phyloP scores from a whole-genome alignment of 805 yeast species.

The Zygosaccharomyces gambellarensis region DNA sequence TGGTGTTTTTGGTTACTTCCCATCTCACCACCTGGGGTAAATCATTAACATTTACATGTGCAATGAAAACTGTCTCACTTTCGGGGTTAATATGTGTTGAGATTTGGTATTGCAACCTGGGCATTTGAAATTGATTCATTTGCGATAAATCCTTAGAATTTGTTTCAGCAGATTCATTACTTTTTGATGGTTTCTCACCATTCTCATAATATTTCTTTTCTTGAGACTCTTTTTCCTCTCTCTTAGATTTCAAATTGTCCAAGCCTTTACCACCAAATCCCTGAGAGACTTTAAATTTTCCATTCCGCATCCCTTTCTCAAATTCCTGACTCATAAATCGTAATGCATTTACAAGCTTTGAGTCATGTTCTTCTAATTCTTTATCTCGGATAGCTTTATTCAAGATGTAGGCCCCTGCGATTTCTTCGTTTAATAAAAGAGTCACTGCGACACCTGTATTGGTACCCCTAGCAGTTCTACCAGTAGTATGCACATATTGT shows the following conservation, averaged over 20 bases:
- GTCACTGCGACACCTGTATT: conserved; percentile 71
- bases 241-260: conserved; percentile 60
- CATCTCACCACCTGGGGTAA: conserved; percentile 77
- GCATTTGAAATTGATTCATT: conserved; percentile 21
- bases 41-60: conserved; percentile 75
- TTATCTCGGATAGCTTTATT: conserved; percentile 45
- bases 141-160: conserved; percentile 13
- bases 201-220: conserved; percentile 18
- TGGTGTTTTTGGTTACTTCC: conserved; percentile 67
- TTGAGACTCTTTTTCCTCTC: conserved; percentile 24
- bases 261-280: conserved; percentile 96
- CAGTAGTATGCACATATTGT: conserved; percentile 93
- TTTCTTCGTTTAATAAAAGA: conserved; percentile 56
- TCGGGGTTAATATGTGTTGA: conserved; percentile 53
- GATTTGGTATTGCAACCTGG: conserved; percentile 46
- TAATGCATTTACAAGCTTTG: conserved; percentile 40
- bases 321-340: conserved; percentile 50
- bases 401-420: conserved; percentile 61
- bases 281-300: conserved; percentile 56
- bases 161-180: conserved; percentile 9
- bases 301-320: conserved; percentile 56
- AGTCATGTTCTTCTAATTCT: conserved; percentile 38
- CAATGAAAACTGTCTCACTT: conserved; percentile 52
- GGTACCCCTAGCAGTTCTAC: conserved; percentile 94
- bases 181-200: conserved; percentile 8